Conservation (phyloP, 306 rosid species). For the Rubus idaeus region DNA sequence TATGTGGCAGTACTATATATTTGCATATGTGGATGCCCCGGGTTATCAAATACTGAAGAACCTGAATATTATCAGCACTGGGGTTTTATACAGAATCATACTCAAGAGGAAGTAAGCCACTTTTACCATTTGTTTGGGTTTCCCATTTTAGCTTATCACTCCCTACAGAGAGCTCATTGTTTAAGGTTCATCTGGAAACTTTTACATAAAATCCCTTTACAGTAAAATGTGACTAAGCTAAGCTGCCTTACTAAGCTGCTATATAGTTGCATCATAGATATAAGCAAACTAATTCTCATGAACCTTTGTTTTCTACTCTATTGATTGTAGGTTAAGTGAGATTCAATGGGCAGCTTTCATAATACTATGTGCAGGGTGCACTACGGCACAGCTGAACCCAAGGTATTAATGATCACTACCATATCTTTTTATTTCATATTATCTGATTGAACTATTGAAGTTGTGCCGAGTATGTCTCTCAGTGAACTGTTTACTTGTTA, state of each 20-base stretch:
- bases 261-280: background rate
- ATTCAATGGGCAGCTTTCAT: conserved; percentile 98
- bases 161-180: background rate
- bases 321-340: conserved; percentile 80
- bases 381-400: conserved; percentile 86
- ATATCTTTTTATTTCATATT: conserved; percentile 20
- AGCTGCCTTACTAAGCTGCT: background rate
- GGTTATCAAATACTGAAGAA: conserved; percentile 95
- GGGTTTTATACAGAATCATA: conserved; percentile 83
- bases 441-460: conserved; percentile 7
- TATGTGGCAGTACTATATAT: conserved; percentile 82
- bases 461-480: background rate
- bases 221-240: conserved; percentile 5
- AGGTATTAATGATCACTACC: conserved; percentile 51
- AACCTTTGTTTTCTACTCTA: conserved; percentile 25
- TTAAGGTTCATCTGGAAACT: background rate
- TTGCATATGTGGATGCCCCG: conserved; percentile 96
- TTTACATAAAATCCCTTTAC: background rate
- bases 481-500: background rate
- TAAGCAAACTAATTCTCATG: conserved; percentile 2
- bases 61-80: conserved; percentile 88
- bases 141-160: background rate
- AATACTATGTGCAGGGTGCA: conserved; percentile 90
- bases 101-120: conserved; percentile 71
- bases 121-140: background rate